Conservation (phyloP, 768 basidiomycete species). For the Tylopilus balloui region DNA sequence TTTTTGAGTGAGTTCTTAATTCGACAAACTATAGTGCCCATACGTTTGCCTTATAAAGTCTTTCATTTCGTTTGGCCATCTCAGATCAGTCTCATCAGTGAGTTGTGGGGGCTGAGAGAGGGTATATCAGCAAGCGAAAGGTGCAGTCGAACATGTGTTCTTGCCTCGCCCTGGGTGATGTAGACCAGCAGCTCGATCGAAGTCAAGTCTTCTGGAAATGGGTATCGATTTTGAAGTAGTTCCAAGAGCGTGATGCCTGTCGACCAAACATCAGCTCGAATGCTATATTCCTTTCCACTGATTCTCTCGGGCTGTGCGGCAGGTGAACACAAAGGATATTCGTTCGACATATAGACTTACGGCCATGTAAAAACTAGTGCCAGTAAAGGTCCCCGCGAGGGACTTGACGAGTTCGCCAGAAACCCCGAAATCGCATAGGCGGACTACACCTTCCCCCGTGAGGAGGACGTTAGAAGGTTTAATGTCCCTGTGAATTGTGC, state of each 20-base stretch:
- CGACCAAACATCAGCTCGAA: constrained; percentile 97
- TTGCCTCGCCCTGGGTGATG: constrained; percentile 75
- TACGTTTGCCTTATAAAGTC: constrained; percentile 86
- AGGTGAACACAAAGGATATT: constrained; percentile 1
- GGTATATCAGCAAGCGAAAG: constrained; percentile 14
- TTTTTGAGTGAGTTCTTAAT: not conserved
- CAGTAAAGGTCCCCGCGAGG: constrained; percentile 92
- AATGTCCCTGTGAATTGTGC: constrained; percentile 94
- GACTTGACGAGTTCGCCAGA: constrained; percentile 93
- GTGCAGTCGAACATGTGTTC: constrained; percentile 18
- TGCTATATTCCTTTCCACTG: constrained; percentile 85
- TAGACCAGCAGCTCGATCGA: constrained; percentile 94
- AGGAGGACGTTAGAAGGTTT: constrained; percentile 92
- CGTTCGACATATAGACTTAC: constrained; percentile 48
- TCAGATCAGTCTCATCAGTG: constrained; percentile 61
- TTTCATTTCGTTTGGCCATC: constrained; percentile 84
- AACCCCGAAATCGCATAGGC: constrained; percentile 94
- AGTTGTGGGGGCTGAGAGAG: constrained; percentile 68
- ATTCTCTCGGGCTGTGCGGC: constrained; percentile 82
- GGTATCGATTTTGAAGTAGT: constrained; percentile 90
- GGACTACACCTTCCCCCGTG: constrained; percentile 84
- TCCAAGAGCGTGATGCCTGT: constrained; percentile 93
- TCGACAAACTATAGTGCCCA: constrained; percentile 28
- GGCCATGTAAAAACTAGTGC: constrained; percentile 98
- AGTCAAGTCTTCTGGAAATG: constrained; percentile 86